Evolutionary conservation across 75 land plant species (phyloP), one percentile per base, ranked within the genome.

Genomic region (Pinus taeda): DNA sequence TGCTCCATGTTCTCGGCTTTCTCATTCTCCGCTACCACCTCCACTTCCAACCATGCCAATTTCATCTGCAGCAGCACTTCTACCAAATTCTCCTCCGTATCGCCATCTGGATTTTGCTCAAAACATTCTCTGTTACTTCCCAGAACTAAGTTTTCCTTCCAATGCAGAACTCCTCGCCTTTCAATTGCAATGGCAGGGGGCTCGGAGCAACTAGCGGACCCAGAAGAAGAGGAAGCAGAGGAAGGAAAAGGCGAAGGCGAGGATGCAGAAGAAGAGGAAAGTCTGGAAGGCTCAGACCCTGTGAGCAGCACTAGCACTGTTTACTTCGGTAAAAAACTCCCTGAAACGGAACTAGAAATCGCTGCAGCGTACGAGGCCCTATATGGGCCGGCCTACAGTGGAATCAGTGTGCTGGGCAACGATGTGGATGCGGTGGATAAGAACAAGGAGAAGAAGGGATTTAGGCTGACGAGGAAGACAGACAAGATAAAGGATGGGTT

Each of bases 311-410:
- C 7, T 36, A 65, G 21, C 30, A 15, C 57, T 58, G 55, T 49
- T 49, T 65, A 33, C 75, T 85, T 83, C 77, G 88, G 90, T 69
- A 96, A 96, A 29, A 82, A 77, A 53, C 85, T 88, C 13, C 74
- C 83, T 57, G 94, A 91, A 83, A 74, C 92, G 21, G 93, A 91
- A 79, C 91, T 93, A 60, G 88, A 97, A 15, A 85, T 93, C 59
- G 90, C 91, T 60, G 83, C 81, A 58, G 99, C 91, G 3, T 97
- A 88, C 82, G 99, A 97, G 86, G 92, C 88, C 74, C 77, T 97
- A 29, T 97, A 95, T 82, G 99, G 99, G 63, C 89, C 93, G 30
- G 97, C 90, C 0, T 96, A 85, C 82, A 83, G 87, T 60, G 93
- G 94, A 11, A 83, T 81, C 75, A 74, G 74, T 63, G 76, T 84